A percentile compares a stretch with the other conserved stretches of the same genome.
Evolutionary conservation across 495 filamentous ascomycete genomes (phyloP).

Genomic region (Pyrenula massariospora): DNA sequence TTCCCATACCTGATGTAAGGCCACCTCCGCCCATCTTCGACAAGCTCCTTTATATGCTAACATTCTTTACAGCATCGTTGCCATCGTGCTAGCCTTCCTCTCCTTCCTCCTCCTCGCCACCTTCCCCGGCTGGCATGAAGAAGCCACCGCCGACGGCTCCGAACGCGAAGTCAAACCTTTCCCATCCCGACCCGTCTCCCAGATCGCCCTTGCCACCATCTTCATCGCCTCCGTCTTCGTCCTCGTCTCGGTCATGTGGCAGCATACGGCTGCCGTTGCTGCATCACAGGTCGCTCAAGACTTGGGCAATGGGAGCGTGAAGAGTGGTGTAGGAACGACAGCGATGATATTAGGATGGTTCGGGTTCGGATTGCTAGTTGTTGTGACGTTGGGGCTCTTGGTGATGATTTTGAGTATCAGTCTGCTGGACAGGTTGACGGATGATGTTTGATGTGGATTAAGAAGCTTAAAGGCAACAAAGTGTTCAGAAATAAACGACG

Average conservation of each 20-base stretch:
- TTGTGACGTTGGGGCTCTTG: conserved; percentile 86
- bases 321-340: conserved; percentile 75
- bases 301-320: conserved; percentile 85
- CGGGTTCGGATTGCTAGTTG: conserved; percentile 79
- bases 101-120: conserved; percentile 60
- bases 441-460: conserved; percentile 20
- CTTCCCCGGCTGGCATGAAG: conserved; percentile 64
- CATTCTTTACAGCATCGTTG: conserved; percentile 41
- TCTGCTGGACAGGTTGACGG: conserved; percentile 46
- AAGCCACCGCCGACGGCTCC: conserved; percentile 39
- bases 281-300: conserved; percentile 88
- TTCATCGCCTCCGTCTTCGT: conserved; percentile 58
- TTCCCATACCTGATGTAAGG: conserved; percentile 60
- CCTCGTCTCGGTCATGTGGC: conserved; percentile 59
- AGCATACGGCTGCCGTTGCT: conserved; percentile 88
- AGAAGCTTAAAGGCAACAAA: too few species aligned
- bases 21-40: neutral
- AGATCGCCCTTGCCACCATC: conserved; percentile 54
- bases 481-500: too few species aligned
- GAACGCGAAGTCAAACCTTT: conserved; percentile 55
- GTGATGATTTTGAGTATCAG: conserved; percentile 92
- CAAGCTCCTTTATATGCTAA: conserved; percentile 2
- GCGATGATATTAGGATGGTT: conserved; percentile 98
- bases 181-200: conserved; percentile 55
- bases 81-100: conserved; percentile 58